Percentiles rank a stretch among this genome's conserved stretches.
Conservation (phyloP, 2,329 filamentous ascomycete species). For the Aspergillus bombycis region DNA sequence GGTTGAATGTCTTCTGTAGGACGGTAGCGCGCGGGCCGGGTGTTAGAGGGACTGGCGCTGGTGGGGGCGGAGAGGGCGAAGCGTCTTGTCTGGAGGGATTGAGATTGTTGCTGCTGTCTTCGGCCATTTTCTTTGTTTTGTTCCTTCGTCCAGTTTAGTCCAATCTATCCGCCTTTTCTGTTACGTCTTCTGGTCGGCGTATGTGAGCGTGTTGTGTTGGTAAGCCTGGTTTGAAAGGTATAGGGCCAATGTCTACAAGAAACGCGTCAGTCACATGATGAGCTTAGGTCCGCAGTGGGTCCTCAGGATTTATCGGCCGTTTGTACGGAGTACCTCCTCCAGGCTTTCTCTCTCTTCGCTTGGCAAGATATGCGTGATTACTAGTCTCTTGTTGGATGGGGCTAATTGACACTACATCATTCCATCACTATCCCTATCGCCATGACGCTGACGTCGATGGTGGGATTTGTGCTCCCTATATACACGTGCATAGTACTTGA, state of each 20-base stretch:
- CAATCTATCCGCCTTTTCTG: background rate
- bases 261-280: conserved; percentile 21
- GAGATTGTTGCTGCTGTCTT: conserved; percentile 16
- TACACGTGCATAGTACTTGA: background rate
- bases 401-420: background rate
- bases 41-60: conserved; percentile 56
- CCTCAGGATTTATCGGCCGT: background rate
- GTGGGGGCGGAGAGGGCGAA: conserved; percentile 56
- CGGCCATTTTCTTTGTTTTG: conserved; percentile 23
- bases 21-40: conserved; percentile 64
- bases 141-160: background rate
- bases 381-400: background rate
- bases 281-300: background rate
- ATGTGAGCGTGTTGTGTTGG: background rate
- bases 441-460: background rate
- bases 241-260: background rate
- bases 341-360: background rate
- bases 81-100: conserved; percentile 19
- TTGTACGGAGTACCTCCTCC: background rate
- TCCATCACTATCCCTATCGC: background rate
- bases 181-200: background rate
- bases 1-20: conserved; percentile 62
- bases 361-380: background rate
- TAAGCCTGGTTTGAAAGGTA: background rate
- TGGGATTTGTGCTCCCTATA: background rate